phyloP scores from a whole-genome alignment of 345 rosid species.

The Camelina neglecta region DNA sequence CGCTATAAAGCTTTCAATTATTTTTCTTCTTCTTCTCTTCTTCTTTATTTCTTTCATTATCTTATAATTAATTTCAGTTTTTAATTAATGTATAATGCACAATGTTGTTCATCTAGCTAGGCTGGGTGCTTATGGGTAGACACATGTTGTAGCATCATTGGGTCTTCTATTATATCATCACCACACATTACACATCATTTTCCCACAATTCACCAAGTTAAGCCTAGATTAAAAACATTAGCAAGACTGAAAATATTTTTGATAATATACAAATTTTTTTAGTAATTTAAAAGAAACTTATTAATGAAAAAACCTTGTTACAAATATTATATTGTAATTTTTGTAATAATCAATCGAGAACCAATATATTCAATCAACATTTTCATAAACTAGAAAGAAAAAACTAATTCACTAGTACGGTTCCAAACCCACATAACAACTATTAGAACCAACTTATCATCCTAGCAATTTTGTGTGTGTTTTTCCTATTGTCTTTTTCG shows the following conservation, averaged over 20 bases:
- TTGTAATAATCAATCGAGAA: no score
- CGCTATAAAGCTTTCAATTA: conserved; percentile 45
- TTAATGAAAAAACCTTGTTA: no score
- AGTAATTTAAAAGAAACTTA: no score
- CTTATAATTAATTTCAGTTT: background rate
- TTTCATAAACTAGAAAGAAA: background rate
- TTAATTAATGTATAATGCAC: background rate
- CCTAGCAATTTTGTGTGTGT: conserved; percentile 5
- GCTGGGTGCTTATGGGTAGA: conserved; percentile 46
- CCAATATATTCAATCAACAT: no score
- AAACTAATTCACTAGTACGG: background rate
- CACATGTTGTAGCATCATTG: conserved; percentile 47
- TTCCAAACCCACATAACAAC: conserved; percentile 37
- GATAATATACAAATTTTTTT: no score
- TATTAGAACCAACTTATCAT: conserved; percentile 32
- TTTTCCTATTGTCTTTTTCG: conserved; percentile 35
- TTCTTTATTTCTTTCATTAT: background rate
- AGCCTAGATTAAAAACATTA: background rate
- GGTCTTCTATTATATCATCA: conserved; percentile 42
- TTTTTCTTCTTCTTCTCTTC: conserved; percentile 26
- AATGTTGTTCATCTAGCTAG: conserved; percentile 41
- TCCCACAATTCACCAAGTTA: conserved; percentile 20
- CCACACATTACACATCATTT: conserved; percentile 34
- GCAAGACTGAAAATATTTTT: no score
- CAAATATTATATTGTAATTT: no score